Base-by-base conservation (phyloP, 805 yeast genomes). In the Hanseniaspora thailandica region DNA sequence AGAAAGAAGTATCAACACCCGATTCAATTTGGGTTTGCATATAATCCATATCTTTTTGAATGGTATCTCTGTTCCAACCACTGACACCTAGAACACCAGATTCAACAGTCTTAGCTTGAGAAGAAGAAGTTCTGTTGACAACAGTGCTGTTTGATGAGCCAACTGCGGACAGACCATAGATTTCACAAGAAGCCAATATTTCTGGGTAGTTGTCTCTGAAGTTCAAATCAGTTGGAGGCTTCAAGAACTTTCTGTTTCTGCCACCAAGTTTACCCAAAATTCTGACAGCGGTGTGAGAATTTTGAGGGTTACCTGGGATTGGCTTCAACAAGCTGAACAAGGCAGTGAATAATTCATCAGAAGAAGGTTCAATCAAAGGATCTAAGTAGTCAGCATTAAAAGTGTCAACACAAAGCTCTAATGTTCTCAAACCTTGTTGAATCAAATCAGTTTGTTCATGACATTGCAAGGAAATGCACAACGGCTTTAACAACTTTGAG, bases 181-280 rank as follows among this genome's bases (percentile, higher is more conserved):
- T 76, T 45, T 73, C 73, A 64, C 90, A 78, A 49, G 78, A 65
- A 0, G 90, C 88, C 17, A 78, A 72, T 8, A 86, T 71, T 56
- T 85, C 85, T 60, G 84, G 86, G 55, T 82, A 82, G n/a, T 77
- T 61, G 41, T 63, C 67, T 0, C 77, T 71, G 55, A 75, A 75
- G 45, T 73, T 71, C 59, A 93, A 70, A 54, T 84, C 82, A 41
- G 76, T 70, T 38, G 89, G 87, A 2, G 94, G 84, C 54, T 79
- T 80, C 60, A 93, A 74, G 63, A 87, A 86, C 50, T 83, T 81
- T 60, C 96, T 81, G 61, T 93, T 93, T 63, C 98, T 77, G 1
- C 99, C 99, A 36, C 99, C 99, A 17, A 93, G 71, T 64, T 94
- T 93, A 48, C 99, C 98, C 49, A 93, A 71, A 36, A 93, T 87